Percentiles rank a stretch among this genome's conserved stretches.
These are phyloP conservation scores for Tephrocybe sp. DNA, from an alignment of 768 basidiomycete species.

Conservation along the genomic window DNA sequence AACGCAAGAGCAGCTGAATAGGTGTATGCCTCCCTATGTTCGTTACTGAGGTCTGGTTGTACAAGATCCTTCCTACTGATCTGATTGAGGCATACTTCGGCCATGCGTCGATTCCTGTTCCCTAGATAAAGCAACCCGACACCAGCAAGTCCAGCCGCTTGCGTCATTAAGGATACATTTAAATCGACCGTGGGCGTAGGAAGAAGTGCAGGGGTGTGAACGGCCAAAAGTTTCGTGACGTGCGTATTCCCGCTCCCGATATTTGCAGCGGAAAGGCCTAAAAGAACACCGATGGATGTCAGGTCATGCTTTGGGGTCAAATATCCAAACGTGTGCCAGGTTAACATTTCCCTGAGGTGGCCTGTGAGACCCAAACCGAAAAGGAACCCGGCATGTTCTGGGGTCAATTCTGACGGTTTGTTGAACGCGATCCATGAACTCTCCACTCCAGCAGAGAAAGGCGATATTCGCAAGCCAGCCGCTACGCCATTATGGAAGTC, in stretches of 20 bases:
- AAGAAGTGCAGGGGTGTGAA: constrained; percentile 91
- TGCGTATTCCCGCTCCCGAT: constrained; percentile 83
- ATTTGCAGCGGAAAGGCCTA: constrained; percentile 92
- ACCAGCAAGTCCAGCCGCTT: constrained; percentile 84
- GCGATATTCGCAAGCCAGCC: constrained; percentile 82
- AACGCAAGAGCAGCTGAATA: constrained; percentile 88
- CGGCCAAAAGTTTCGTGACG: constrained; percentile 87
- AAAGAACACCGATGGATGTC: constrained; percentile 89
- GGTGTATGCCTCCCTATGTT: constrained; percentile 91
- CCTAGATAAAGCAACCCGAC: constrained; percentile 91
- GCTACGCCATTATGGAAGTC: constrained; percentile 98
- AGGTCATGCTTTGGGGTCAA: constrained; percentile 95
- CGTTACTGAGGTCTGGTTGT: constrained; percentile 81
- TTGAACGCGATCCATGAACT: constrained; percentile 98
- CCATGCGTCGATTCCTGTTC: constrained; percentile 86
- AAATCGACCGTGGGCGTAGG: constrained; percentile 86
- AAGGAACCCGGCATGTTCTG: constrained; percentile 96
- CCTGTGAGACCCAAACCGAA: constrained; percentile 91
- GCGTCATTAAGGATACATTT: constrained; percentile 87
- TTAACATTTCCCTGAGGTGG: constrained; percentile 84
- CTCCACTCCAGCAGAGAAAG: constrained; percentile 74
- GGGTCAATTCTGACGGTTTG: constrained; percentile 84
- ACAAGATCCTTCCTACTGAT: constrained; percentile 77
- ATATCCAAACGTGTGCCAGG: constrained; percentile 95
- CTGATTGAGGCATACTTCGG: constrained; percentile 87